These are phyloP conservation scores for Albizia julibrissin DNA, from an alignment of 306 rosid species.

Conservation along the genomic window DNA sequence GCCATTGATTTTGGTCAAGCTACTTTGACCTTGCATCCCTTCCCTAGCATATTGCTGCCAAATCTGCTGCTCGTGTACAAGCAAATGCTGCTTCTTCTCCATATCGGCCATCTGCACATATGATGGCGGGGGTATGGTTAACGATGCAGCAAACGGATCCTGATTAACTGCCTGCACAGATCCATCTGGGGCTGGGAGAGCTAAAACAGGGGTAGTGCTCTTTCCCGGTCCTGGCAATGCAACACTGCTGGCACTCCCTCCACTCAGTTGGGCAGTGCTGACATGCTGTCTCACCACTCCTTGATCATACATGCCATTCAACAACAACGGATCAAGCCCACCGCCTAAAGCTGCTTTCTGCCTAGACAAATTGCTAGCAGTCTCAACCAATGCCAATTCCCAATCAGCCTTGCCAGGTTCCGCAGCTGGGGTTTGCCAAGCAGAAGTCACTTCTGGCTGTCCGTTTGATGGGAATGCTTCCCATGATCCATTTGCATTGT, in stretches of 20 bases:
- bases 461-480: conserved; percentile 92
- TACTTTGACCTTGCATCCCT: conserved; percentile 96
- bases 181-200: conserved; percentile 99
- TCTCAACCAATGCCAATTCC: conserved; percentile 97
- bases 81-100: conserved; percentile 89
- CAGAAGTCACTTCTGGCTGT: conserved; percentile 84
- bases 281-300: conserved; percentile 93
- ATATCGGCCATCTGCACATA: conserved; percentile 97
- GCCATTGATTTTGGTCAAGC: conserved; percentile 69
- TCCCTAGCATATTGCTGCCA: conserved; percentile 90
- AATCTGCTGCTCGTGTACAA: conserved; percentile 78
- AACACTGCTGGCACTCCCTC: conserved; percentile 98
- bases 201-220: conserved; percentile 73
- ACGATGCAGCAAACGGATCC: conserved; percentile 91
- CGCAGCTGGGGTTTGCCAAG: conserved; percentile 97
- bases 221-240: conserved; percentile 83
- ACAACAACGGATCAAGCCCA: conserved; percentile 83
- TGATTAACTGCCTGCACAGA: conserved; percentile 81
- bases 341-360: conserved; percentile 83
- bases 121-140: conserved; percentile 82
- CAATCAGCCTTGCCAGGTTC: conserved; percentile 92
- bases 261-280: conserved; percentile 75
- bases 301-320: conserved; percentile 96
- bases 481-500: conserved; percentile 84
- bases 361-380: conserved; percentile 77